phyloP scores from a whole-genome alignment of 768 basidiomycete genomes.

The Rhizopogon rudus region DNA sequence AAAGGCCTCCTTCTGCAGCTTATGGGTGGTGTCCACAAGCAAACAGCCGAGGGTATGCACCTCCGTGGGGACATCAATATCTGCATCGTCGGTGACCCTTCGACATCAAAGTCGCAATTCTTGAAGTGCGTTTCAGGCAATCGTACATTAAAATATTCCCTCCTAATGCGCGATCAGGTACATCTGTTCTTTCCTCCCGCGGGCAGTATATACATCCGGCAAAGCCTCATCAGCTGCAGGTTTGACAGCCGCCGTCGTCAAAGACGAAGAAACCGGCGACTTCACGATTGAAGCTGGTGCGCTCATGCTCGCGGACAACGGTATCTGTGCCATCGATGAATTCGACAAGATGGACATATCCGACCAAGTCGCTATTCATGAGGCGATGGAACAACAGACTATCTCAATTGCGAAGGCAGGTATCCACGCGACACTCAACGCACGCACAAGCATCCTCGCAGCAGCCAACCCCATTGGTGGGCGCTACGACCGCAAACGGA shows the following conservation, averaged over 20 bases:
- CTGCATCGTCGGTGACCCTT: conserved; percentile 96
- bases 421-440: conserved; percentile 97
- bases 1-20: conserved; percentile 94
- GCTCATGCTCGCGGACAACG: conserved; percentile 98
- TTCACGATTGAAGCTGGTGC: conserved; percentile 99
- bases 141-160: not conserved
- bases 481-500: conserved; percentile 92
- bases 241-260: conserved; percentile 97
- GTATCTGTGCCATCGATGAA: conserved; percentile 99
- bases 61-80: conserved; percentile 99
- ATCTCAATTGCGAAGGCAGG: conserved; percentile 99
- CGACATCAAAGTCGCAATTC: conserved; percentile 98
- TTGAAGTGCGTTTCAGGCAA: conserved; percentile 64
- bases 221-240: conserved; percentile 99
- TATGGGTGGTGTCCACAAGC: conserved; percentile 98
- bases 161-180: conserved; percentile 51
- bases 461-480: conserved; percentile 98
- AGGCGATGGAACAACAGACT: conserved; percentile 99
- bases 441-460: conserved; percentile 94
- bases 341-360: conserved; percentile 99
- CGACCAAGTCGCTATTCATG: conserved; percentile 98
- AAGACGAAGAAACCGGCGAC: conserved; percentile 97
- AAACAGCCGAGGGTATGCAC: conserved; percentile 94
- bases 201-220: conserved; percentile 98
- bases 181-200: conserved; percentile 95